Percentiles rank a stretch among this genome's conserved stretches.
Evolutionary conservation across 805 yeast genomes (phyloP).

Genomic region (Millerago galiae): DNA sequence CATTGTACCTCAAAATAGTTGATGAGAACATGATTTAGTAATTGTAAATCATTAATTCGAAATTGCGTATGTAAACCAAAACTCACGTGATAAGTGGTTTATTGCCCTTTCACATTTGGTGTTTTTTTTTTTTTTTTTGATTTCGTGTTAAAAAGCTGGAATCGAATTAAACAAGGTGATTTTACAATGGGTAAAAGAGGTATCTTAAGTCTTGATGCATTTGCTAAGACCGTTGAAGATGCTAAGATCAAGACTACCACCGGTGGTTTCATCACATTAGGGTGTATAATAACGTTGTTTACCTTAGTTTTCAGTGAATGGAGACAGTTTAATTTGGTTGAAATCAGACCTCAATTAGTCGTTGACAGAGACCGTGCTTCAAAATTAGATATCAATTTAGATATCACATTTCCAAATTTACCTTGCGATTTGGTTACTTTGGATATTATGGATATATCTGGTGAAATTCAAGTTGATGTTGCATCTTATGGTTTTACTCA

Average conservation of each 20-base stretch:
- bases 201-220: constrained; percentile 70
- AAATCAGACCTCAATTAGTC: constrained; percentile 74
- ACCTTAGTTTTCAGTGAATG: constrained; percentile 70
- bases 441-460: constrained; percentile 86
- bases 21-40: no score
- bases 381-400: constrained; percentile 72
- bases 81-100: no score
- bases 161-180: no score
- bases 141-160: no score
- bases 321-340: constrained; percentile 60
- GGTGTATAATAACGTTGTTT: constrained; percentile 55
- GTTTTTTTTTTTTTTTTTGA: background rate
- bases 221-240: constrained; percentile 91
- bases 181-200: constrained; percentile 20
- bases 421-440: constrained; percentile 81
- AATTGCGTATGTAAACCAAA: no score
- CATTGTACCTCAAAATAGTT: no score
- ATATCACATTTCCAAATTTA: constrained; percentile 73
- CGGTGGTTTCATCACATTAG: constrained; percentile 83
- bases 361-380: constrained; percentile 79
- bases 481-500: constrained; percentile 65
- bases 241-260: constrained; percentile 81
- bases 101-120: background rate
- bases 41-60: no score
- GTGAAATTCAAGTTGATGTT: constrained; percentile 75